Percentiles rank a stretch among this genome's conserved stretches.
Evolutionary conservation across 23 red algal species (phyloP).

Genomic region (Gracilaria gracilis): DNA sequence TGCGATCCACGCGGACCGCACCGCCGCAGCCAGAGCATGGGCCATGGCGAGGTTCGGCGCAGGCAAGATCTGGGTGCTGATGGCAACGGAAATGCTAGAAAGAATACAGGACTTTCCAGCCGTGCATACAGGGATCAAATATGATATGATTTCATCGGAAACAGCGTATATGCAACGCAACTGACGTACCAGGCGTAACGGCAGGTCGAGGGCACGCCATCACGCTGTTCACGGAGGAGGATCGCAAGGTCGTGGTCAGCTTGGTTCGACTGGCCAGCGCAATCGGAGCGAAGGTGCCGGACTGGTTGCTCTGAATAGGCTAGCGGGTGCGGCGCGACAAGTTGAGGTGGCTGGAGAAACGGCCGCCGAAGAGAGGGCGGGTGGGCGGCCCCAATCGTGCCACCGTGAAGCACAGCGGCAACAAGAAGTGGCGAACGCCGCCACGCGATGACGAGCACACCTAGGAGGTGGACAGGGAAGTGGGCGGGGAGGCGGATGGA

Average conservation of each 20-base stretch:
- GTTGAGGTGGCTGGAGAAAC: constrained; percentile 33
- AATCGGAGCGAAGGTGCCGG: constrained; percentile 75
- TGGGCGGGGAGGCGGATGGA: neutral
- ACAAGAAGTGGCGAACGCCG: neutral
- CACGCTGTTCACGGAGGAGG: constrained; percentile 91
- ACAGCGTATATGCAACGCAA: constrained; percentile 93
- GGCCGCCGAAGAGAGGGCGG: constrained; percentile 26
- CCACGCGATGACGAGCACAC: too few relatives aligned
- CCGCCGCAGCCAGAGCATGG: constrained; percentile 19
- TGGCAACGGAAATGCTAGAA: constrained; percentile 84
- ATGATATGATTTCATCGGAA: constrained; percentile 75
- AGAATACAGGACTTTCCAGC: constrained; percentile 84
- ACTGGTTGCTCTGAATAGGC: constrained; percentile 61
- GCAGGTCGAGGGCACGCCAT: constrained; percentile 64
- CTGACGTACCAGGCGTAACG: constrained; percentile 81
- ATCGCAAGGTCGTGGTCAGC: constrained; percentile 37
- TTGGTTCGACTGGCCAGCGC: constrained; percentile 66
- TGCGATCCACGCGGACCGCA: constrained; percentile 72
- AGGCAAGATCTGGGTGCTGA: constrained; percentile 76
- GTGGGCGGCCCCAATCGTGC: constrained; percentile 54
- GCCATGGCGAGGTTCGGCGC: constrained; percentile 68
- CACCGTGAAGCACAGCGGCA: neutral
- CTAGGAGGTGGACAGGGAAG: neutral
- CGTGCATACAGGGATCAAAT: constrained; percentile 87
- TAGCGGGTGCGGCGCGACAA: constrained; percentile 26